A percentile compares a stretch with the other conserved stretches of the same genome.
These are phyloP conservation scores for Cordia subcordata DNA, from an alignment of 257 asterid species.

Conservation along the genomic window DNA sequence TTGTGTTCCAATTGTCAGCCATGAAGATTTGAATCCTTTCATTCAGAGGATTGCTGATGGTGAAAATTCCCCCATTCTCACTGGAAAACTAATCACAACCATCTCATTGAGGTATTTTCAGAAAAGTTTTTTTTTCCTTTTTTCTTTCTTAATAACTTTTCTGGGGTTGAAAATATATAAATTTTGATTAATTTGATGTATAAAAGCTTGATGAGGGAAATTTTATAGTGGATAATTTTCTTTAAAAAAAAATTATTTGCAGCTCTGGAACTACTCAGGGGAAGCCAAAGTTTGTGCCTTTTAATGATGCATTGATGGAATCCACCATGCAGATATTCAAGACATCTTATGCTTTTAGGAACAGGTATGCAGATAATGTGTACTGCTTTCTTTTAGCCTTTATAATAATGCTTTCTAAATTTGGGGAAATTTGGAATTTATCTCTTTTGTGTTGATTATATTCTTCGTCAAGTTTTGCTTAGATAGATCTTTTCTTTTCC, in stretches of 20 bases:
- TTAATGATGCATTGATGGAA: conserved; percentile 90
- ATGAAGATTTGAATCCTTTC: conserved; percentile 73
- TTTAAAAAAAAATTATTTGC: conserved; percentile 27
- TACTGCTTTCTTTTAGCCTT: too few relatives aligned
- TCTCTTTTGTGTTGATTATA: too few relatives aligned
- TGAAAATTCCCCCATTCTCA: conserved; percentile 51
- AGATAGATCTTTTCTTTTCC: too few relatives aligned
- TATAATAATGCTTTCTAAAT: neutral
- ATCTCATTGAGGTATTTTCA: conserved; percentile 73
- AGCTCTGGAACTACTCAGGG: conserved; percentile 98
- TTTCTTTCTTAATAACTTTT: neutral
- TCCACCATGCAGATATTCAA: conserved; percentile 78
- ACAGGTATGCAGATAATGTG: conserved; percentile 43
- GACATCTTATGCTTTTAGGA: conserved; percentile 85
- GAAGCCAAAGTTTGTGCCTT: conserved; percentile 98
- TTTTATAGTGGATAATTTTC: neutral
- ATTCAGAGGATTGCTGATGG: conserved; percentile 79
- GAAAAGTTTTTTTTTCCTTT: too few relatives aligned
- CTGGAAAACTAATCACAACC: conserved; percentile 68
- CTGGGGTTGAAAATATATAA: too few relatives aligned
- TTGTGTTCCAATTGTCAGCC: conserved; percentile 66
- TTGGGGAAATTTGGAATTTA: neutral
- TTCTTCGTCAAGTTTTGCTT: too few relatives aligned
- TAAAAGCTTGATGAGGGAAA: neutral
- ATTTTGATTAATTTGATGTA: neutral